Evolutionary conservation across 495 filamentous ascomycete species (phyloP), one percentile per base, ranked within the genome.

Genomic region (Pseudotulostoma volvatum): DNA sequence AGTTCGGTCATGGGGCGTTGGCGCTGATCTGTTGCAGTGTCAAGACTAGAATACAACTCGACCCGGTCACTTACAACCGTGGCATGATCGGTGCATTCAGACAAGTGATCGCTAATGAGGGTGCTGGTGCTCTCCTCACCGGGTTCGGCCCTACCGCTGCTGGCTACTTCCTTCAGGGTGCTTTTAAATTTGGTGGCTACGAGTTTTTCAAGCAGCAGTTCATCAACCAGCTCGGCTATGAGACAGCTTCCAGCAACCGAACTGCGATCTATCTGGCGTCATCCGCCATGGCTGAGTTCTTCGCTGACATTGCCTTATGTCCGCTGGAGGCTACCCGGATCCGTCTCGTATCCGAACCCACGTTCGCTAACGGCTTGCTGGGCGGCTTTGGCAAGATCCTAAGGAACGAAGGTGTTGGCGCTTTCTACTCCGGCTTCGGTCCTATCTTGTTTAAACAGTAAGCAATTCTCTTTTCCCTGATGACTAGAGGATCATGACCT

Each of bases 391-490:
- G 60, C 60, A 88, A 87, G 78, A 90, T 93, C 61, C 54, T 83
- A 43, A 80, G 73, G 65, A 73, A 71, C 45, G 84, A 93, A 69
- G 84, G 84, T 68, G 11, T 85, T 45, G 82, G 78, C 44, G 84
- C 81, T 52, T 90, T 93, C 80, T 93, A 93, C 69, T 85, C 84
- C 49, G 84, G 84, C 41, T 93, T 93, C 68, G 84, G 84, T 28
- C 84, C 84, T 46, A 90, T 93, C 50, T 68, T 88, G 52, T 87
- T 93, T 74, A 93, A 93, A 73, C 84, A 93, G 85, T 92, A 76
- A 61, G 84, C 76, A 36, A 34, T 31, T 42, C 41, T 31, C 7
- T 1, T 14, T 39, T n/a, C n/a, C n/a, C n/a, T n/a, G n/a, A n/a
- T n/a, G n/a, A n/a, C n/a, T n/a, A n/a, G n/a, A n/a, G n/a, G n/a